These are phyloP conservation scores for Sporothrix variecibatus DNA, from an alignment of 2,329 filamentous ascomycete genomes.

Conservation along the genomic window DNA sequence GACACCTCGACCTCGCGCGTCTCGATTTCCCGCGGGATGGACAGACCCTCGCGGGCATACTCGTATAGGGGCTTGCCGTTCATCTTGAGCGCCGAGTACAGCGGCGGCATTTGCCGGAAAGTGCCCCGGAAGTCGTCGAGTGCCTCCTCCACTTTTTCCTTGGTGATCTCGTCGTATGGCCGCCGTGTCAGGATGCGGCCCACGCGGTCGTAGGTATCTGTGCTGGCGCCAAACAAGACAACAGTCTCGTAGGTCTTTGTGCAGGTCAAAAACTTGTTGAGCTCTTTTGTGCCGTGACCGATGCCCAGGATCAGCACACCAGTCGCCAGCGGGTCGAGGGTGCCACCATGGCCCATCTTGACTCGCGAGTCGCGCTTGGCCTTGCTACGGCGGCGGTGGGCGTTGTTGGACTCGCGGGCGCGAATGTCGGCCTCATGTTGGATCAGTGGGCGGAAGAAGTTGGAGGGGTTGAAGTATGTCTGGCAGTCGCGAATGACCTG, in stretches of 20 bases:
- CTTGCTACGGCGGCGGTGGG: conserved; percentile 60
- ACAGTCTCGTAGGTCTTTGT: conserved; percentile 92
- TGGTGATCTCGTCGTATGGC: conserved; percentile 78
- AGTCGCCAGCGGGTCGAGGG: conserved; percentile 89
- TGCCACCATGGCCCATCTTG: conserved; percentile 96
- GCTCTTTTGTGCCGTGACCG: conserved; percentile 81
- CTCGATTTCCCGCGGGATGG: conserved; percentile 82
- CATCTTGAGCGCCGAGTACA: conserved; percentile 91
- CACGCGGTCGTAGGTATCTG: conserved; percentile 85
- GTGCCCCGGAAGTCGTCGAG: conserved; percentile 75
- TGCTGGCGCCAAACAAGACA: conserved; percentile 86
- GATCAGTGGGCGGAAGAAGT: conserved; percentile 73
- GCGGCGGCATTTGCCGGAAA: conserved; percentile 84
- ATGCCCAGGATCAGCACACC: conserved; percentile 89
- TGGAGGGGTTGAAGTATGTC: conserved; percentile 77
- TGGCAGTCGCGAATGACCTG: conserved; percentile 90
- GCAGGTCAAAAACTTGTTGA: conserved; percentile 78
- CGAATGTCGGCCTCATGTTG: conserved; percentile 57
- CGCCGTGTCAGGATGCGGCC: conserved; percentile 79
- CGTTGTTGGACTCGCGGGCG: conserved; percentile 56
- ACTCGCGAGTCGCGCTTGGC: conserved; percentile 67
- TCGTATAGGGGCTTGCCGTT: conserved; percentile 94
- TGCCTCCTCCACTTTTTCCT: conserved; percentile 73
- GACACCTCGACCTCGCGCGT: conserved; percentile 75
- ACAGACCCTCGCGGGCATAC: conserved; percentile 86